Evolutionary conservation across 345 rosid species (phyloP).

Genomic region (Eucalyptus regnans): DNA sequence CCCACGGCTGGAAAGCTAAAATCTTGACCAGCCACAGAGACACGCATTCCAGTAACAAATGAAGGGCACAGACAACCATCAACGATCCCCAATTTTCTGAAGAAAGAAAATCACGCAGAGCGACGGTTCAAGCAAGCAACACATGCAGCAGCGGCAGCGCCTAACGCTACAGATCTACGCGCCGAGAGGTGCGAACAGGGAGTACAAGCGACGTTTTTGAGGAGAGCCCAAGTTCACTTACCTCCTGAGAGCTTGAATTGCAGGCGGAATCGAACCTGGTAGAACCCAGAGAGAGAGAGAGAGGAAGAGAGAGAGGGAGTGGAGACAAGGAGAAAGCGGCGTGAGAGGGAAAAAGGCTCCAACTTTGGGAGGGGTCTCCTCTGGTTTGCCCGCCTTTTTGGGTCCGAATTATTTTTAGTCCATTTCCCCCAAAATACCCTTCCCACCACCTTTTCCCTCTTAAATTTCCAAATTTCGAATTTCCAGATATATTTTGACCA

Average conservation of each 20-base stretch:
- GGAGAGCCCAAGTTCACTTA: background rate
- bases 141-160: background rate
- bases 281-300: background rate
- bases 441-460: background rate
- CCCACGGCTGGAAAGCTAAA: background rate
- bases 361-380: background rate
- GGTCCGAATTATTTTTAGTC: background rate
- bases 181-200: background rate
- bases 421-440: background rate
- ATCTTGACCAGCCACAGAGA: background rate
- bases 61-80: background rate
- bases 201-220: background rate
- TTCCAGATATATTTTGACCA: background rate
- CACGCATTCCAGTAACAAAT: background rate
- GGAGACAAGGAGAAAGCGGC: slow-evolving; percentile 4
- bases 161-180: background rate
- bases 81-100: background rate
- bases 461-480: background rate
- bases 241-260: background rate
- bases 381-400: background rate
- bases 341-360: background rate
- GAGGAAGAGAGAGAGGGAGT: background rate
- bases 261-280: background rate
- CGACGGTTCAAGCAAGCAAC: background rate
- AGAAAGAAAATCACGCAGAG: background rate